Conservation (phyloP, 179 eudicot species). For the Corrigiola litoralis region DNA sequence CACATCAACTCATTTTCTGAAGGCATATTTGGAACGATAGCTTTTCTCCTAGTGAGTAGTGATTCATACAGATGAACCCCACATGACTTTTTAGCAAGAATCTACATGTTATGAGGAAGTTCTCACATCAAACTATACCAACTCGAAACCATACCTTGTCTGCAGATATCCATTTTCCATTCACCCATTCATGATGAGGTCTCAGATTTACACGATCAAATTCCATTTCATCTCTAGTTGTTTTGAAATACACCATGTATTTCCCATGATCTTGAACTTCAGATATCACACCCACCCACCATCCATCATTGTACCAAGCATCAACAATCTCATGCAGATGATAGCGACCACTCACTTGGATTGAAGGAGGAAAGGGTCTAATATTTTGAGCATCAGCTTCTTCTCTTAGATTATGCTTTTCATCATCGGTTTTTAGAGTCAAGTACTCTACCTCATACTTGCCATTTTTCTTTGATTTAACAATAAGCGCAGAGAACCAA, state of each 20-base stretch:
- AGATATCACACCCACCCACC: slow-evolving; percentile 52
- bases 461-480: slow-evolving; percentile 24
- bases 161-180: slow-evolving; percentile 41
- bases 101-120: background rate
- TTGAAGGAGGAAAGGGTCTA: slow-evolving; percentile 52
- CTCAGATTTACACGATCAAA: slow-evolving; percentile 39
- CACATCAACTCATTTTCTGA: background rate
- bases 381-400: slow-evolving; percentile 26
- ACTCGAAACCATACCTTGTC: slow-evolving; percentile 25
- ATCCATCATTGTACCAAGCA: slow-evolving; percentile 58
- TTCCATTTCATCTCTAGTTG: slow-evolving; percentile 37
- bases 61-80: background rate
- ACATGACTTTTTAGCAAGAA: background rate
- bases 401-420: slow-evolving; percentile 28
- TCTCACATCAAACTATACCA: background rate
- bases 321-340: slow-evolving; percentile 50
- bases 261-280: slow-evolving; percentile 29
- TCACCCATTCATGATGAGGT: slow-evolving; percentile 52
- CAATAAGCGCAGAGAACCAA: slow-evolving; percentile 43
- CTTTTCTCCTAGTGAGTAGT: no score
- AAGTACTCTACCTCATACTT: slow-evolving; percentile 44
- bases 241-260: slow-evolving; percentile 43
- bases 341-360: slow-evolving; percentile 13
- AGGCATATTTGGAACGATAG: no score
- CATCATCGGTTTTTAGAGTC: slow-evolving; percentile 39